These are phyloP conservation scores for Primulina huaijiensis DNA, from an alignment of 257 asterid genomes.

Conservation along the genomic window DNA sequence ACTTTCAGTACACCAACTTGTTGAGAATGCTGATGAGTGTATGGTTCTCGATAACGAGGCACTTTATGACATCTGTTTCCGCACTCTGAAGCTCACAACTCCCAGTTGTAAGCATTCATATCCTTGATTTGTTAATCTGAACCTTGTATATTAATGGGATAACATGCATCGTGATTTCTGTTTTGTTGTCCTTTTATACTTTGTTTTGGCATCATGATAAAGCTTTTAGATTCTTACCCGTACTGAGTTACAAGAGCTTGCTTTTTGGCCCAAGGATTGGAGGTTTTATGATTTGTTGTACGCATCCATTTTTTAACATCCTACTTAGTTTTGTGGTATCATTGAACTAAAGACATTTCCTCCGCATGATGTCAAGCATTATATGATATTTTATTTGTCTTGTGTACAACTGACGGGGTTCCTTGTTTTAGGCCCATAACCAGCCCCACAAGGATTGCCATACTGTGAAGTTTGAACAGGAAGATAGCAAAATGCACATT, in stretches of 20 bases:
- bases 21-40: slow-evolving; percentile 56
- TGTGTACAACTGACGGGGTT: background rate
- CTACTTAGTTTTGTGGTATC: too few species aligned
- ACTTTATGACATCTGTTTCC: slow-evolving; percentile 48
- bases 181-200: background rate
- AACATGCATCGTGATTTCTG: background rate
- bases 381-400: background rate
- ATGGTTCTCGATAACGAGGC: slow-evolving; percentile 56
- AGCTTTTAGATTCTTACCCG: background rate
- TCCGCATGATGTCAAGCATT: background rate
- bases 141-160: background rate
- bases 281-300: background rate
- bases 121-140: background rate
- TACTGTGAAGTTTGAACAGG: background rate
- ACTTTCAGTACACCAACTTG: slow-evolving; percentile 53
- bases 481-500: background rate
- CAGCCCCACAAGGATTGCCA: background rate
- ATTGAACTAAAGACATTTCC: background rate
- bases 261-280: background rate
- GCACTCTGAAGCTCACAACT: slow-evolving; percentile 52
- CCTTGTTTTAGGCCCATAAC: background rate
- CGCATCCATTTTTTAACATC: background rate
- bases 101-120: slow-evolving; percentile 43
- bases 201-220: background rate
- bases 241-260: background rate